Evolutionary conservation across 495 filamentous ascomycete species (phyloP).

Genomic region (Talaromyces borbonicus): DNA sequence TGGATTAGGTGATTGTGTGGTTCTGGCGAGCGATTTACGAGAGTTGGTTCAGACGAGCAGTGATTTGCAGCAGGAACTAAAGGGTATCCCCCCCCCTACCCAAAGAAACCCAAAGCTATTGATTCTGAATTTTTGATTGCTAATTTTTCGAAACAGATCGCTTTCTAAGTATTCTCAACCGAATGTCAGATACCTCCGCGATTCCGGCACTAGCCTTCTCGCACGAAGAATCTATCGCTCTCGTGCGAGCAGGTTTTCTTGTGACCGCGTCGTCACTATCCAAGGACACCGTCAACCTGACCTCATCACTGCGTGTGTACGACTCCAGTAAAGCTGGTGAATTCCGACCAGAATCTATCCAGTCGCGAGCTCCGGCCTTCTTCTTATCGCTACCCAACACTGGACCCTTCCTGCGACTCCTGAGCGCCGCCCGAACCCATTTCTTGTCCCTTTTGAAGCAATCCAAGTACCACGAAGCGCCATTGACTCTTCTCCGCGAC

Average conservation of each 20-base stretch:
- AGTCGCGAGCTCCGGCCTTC: slow-evolving; percentile 31
- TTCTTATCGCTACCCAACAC: slow-evolving; percentile 64
- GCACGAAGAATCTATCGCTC: slow-evolving; percentile 40
- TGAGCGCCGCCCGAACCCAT: slow-evolving; percentile 54
- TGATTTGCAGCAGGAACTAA: slow-evolving; percentile 37
- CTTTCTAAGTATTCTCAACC: slow-evolving; percentile 45
- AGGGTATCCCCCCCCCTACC: too few species aligned
- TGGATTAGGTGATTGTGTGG: slow-evolving; percentile 58
- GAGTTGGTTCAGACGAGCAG: slow-evolving; percentile 35
- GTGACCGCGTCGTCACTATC: slow-evolving; percentile 42
- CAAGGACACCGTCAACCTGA: slow-evolving; percentile 35
- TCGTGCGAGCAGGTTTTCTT: slow-evolving; percentile 66
- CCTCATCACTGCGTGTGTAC: too few species aligned
- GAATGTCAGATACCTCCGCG: slow-evolving; percentile 42
- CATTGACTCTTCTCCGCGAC: slow-evolving; percentile 57
- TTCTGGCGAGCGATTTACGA: slow-evolving; percentile 56
- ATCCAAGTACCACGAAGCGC: slow-evolving; percentile 53
- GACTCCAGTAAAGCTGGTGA: slow-evolving; percentile 29
- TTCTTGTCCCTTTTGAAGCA: slow-evolving; percentile 55
- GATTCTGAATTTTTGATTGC: background rate
- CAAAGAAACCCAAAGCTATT: slow-evolving; percentile 2
- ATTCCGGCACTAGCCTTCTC: slow-evolving; percentile 40
- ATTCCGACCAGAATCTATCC: slow-evolving; percentile 7
- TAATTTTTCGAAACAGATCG: slow-evolving; percentile 26
- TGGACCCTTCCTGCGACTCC: slow-evolving; percentile 65